Percentiles rank a stretch among this genome's conserved stretches.
Conservation (phyloP, 2,329 filamentous ascomycete genomes). For the Aspergillus vadensis region DNA sequence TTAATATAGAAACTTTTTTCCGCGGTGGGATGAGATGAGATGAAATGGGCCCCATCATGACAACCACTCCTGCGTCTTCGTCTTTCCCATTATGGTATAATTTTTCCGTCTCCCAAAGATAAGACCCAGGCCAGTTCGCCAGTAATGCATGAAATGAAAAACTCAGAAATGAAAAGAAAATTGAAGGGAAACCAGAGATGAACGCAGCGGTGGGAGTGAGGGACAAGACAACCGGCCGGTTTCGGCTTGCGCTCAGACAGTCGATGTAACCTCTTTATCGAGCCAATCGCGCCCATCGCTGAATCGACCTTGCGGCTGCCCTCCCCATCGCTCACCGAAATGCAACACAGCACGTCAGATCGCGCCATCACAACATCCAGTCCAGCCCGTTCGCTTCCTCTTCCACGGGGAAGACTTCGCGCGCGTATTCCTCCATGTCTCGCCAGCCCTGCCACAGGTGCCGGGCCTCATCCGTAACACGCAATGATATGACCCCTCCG, state of each 20-base stretch:
- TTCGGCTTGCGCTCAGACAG: background rate
- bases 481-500: constrained; percentile 63
- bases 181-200: constrained; percentile 9
- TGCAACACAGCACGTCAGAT: constrained; percentile 13
- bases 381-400: constrained; percentile 90
- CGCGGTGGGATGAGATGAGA: background rate
- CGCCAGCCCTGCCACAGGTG: constrained; percentile 89
- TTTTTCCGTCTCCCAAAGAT: constrained; percentile 21
- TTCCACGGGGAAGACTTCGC: constrained; percentile 91
- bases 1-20: constrained; percentile 12
- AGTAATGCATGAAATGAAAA: constrained; percentile 21
- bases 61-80: constrained; percentile 8
- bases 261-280: constrained; percentile 11
- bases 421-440: constrained; percentile 89
- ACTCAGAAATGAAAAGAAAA: background rate
- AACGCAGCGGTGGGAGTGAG: constrained; percentile 1
- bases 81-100: constrained; percentile 18
- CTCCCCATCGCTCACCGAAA: background rate
- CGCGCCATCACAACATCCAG: constrained; percentile 69
- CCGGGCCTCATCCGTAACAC: constrained; percentile 73
- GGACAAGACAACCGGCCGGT: background rate
- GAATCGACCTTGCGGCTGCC: background rate
- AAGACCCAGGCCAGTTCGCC: constrained; percentile 27
- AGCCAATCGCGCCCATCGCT: constrained; percentile 9
- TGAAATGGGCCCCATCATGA: background rate